phyloP scores from a whole-genome alignment of 31 red algal species.

The Odonthalia washingtoniensis region DNA sequence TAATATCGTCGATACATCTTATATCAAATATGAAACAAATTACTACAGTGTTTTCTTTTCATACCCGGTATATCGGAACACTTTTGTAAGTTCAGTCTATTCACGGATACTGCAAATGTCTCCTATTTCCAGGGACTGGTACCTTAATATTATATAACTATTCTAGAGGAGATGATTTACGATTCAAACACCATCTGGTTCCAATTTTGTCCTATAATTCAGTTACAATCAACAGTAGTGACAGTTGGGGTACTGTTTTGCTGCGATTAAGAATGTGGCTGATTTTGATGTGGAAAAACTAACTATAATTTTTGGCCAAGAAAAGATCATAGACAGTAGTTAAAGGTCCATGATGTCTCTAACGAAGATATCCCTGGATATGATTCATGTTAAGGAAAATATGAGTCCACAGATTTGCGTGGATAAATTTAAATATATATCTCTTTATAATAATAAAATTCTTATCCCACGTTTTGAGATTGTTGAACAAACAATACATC shows the following conservation, averaged over 20 bases:
- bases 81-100: background rate
- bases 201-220: background rate
- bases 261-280: background rate
- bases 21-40: background rate
- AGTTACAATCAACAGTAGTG: background rate
- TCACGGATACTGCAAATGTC: background rate
- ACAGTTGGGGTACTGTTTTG: background rate
- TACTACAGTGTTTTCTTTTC: background rate
- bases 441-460: background rate
- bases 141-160: background rate
- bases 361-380: background rate
- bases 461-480: background rate
- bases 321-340: background rate
- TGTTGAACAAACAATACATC: background rate
- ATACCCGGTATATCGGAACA: background rate
- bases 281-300: background rate
- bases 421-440: background rate
- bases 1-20: background rate
- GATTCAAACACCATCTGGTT: background rate
- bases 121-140: background rate
- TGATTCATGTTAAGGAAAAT: background rate
- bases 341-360: background rate
- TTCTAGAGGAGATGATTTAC: background rate
- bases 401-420: background rate
- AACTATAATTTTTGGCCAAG: background rate